Evolutionary conservation across 768 basidiomycete species (phyloP), one percentile per base, ranked within the genome.

Genomic region (Pisolithus sp.): DNA sequence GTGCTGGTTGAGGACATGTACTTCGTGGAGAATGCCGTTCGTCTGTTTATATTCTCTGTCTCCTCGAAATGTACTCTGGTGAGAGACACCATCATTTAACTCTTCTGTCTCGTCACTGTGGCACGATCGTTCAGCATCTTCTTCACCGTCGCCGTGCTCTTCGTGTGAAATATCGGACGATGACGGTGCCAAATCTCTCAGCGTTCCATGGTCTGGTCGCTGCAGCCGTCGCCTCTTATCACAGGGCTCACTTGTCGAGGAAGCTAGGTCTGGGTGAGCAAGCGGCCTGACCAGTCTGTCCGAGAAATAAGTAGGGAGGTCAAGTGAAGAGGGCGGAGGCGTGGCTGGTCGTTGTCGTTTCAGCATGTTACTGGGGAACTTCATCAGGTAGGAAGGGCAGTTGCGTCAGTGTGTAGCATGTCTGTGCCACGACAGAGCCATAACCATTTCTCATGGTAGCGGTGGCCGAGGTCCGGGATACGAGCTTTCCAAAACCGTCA

Each of bases 1-100:
- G 59, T 86, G 83, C 49, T 85, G 80, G 57, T 85, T 76, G 21
- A 83, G 73, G 37, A 80, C 73, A 58, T 90, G 88, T 48, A 89
- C 63, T 59, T 89, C 81, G 51, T 85, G 81, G 36, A 91, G 77
- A 56, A 86, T 68, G 44, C 58, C 76, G 66, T 91, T 91, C 51
- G 78, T 71, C 30, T 72, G 69, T 61, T 77, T 76, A 70, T 90
- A 91, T 68, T 64, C 65, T 12, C 64, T 53, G 41, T 55, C 50
- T 39, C 45, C 39, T 8, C 43, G 49, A 20, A 43, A 48, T 24
- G 42, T 24, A 15, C 48, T 30, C 42, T 36, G 59, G 43, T 13
- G 17, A 30, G 43, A 5, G 18, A 41, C 8, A 41, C 40, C 21
- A 41, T 21, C 21, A 13, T 21, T 20, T 34, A 34, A 34, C 36